Percentiles rank a stretch among this genome's conserved stretches.
Evolutionary conservation across 352 stramenopile genomes (phyloP).

Genomic region (Thalassiosira pacifica): DNA sequence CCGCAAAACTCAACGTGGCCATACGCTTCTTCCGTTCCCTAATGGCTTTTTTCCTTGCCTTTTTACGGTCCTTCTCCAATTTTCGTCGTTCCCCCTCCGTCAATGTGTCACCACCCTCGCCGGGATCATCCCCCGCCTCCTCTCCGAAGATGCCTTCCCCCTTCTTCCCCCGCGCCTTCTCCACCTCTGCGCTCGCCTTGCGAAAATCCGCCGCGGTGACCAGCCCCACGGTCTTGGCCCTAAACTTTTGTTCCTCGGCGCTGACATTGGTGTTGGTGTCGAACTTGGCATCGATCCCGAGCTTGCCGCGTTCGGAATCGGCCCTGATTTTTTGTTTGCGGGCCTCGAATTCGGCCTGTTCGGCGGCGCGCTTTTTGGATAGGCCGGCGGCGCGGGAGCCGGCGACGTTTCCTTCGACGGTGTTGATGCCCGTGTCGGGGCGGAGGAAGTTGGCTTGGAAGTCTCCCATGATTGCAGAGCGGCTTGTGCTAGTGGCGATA

Average conservation of each 20-base stretch:
- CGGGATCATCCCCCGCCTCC: slow-evolving; percentile 19
- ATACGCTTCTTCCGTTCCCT: slow-evolving; percentile 89
- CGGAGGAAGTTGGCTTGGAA: slow-evolving; percentile 82
- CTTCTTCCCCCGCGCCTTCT: slow-evolving; percentile 59
- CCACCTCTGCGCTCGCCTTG: slow-evolving; percentile 86
- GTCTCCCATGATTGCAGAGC: slow-evolving; percentile 68
- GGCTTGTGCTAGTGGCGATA: background rate
- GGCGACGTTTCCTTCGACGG: slow-evolving; percentile 96
- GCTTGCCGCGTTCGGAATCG: slow-evolving; percentile 86
- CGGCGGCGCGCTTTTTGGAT: slow-evolving; percentile 92
- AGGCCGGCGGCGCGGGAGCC: slow-evolving; percentile 91
- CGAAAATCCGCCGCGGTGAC: slow-evolving; percentile 96
- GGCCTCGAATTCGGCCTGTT: slow-evolving; percentile 94
- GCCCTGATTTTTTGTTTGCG: slow-evolving; percentile 92
- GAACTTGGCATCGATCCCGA: slow-evolving; percentile 92
- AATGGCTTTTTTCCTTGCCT: slow-evolving; percentile 74
- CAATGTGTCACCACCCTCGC: slow-evolving; percentile 4
- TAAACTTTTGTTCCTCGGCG: slow-evolving; percentile 56
- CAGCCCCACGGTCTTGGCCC: slow-evolving; percentile 87
- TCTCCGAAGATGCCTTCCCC: slow-evolving; percentile 33
- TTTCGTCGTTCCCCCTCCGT: slow-evolving; percentile 54
- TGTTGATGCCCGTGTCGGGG: slow-evolving; percentile 91
- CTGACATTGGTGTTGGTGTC: slow-evolving; percentile 90
- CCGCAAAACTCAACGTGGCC: slow-evolving; percentile 79
- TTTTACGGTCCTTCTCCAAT: slow-evolving; percentile 81